Evolutionary conservation across 2,329 filamentous ascomycete species (phyloP).

Genomic region (Aureobasidium sp.): DNA sequence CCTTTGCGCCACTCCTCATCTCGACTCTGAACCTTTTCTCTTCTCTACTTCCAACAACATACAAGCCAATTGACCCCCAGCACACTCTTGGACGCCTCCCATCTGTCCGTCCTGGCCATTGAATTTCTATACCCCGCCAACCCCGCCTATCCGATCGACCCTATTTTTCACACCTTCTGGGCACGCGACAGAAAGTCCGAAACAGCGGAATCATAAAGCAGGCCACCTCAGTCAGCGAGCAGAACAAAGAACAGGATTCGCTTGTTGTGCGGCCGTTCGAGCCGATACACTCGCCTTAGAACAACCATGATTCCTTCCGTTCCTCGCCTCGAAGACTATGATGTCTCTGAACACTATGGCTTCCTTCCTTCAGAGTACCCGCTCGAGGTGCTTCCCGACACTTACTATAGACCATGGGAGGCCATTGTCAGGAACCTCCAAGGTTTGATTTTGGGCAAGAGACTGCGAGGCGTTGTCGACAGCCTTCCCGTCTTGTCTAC

Average conservation of each 20-base stretch:
- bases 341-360: constrained; percentile 67
- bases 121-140: constrained; percentile 1
- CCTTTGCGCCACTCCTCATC: not conserved
- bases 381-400: constrained; percentile 69
- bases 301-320: constrained; percentile 34
- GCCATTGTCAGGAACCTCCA: constrained; percentile 77
- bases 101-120: constrained; percentile 2
- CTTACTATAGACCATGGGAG: constrained; percentile 96
- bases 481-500: constrained; percentile 76
- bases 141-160: constrained; percentile 7
- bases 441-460: constrained; percentile 72
- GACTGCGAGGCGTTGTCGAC: constrained; percentile 71
- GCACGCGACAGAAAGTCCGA: constrained; percentile 1
- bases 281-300: not conserved
- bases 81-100: not conserved
- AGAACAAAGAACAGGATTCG: not conserved
- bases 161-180: not conserved
- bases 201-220: not conserved
- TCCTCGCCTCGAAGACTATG: constrained; percentile 61
- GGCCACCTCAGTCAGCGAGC: not conserved
- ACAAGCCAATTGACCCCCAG: not conserved
- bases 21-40: not conserved
- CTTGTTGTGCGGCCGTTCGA: not conserved
- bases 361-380: constrained; percentile 81
- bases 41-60: not conserved